phyloP scores from a whole-genome alignment of 1,284 basidiomycete species.

The Sanguinoderma infundibulare region DNA sequence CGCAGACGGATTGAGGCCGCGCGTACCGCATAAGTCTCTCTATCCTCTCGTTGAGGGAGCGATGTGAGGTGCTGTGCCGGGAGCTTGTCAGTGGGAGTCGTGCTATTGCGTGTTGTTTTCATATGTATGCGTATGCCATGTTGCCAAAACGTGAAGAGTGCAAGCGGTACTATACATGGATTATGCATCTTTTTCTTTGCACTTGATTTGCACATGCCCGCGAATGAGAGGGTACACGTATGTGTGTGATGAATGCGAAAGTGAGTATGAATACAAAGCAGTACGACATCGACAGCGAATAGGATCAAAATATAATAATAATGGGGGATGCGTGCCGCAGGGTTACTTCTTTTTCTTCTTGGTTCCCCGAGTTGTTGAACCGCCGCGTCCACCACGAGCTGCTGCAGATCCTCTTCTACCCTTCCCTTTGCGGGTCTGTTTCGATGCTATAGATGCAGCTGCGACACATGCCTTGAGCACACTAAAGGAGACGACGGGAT shows the following conservation, averaged over 20 bases:
- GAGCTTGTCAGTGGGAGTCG: constrained; percentile 20
- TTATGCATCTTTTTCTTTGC: constrained; percentile 24
- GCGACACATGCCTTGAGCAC: background rate
- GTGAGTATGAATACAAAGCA: constrained; percentile 16
- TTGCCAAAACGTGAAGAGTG: constrained; percentile 29
- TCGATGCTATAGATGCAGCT: constrained; percentile 28
- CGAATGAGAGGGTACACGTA: background rate
- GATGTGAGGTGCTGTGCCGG: constrained; percentile 6
- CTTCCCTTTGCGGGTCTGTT: constrained; percentile 23
- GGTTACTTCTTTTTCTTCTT: constrained; percentile 33
- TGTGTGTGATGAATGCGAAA: background rate
- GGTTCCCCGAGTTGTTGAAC: constrained; percentile 25
- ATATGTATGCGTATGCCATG: constrained; percentile 40
- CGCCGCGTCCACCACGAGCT: constrained; percentile 29
- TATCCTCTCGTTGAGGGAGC: constrained; percentile 1
- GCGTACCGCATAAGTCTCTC: constrained; percentile 39
- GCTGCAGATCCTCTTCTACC: constrained; percentile 23
- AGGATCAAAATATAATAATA: background rate
- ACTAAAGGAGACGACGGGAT: background rate
- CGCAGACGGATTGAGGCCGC: constrained; percentile 84
- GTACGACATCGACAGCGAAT: constrained; percentile 10
- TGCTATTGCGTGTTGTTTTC: constrained; percentile 30
- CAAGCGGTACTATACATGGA: constrained; percentile 26
- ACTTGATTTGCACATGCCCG: background rate
- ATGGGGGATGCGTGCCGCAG: background rate